These are phyloP conservation scores for Chenopodium formosanum DNA, from an alignment of 148 eudicot species.

Conservation along the genomic window DNA sequence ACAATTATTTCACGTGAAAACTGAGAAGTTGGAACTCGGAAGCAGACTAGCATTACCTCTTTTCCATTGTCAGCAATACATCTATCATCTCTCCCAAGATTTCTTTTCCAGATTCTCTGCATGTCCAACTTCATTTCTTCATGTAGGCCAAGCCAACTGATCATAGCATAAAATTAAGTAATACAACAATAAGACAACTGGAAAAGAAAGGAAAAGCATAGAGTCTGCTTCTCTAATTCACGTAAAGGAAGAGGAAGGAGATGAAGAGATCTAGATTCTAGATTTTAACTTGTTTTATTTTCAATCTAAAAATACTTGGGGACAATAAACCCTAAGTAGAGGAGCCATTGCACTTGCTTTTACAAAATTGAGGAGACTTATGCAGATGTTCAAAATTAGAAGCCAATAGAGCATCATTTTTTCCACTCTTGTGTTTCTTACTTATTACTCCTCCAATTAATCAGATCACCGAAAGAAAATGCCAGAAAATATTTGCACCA, in stretches of 20 bases:
- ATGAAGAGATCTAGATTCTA: background rate
- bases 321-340: background rate
- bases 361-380: background rate
- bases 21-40: constrained; percentile 2
- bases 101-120: constrained; percentile 99
- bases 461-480: background rate
- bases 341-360: background rate
- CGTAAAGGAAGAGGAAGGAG: background rate
- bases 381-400: background rate
- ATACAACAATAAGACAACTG: background rate
- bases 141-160: constrained; percentile 84
- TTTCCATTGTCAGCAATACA: constrained; percentile 95
- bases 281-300: background rate
- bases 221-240: background rate
- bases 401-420: background rate
- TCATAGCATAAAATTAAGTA: constrained; percentile 8
- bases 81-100: constrained; percentile 97
- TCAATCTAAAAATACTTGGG: background rate
- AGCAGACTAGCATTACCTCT: constrained; percentile 54
- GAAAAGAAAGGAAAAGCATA: background rate
- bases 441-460: background rate
- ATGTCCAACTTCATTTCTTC: constrained; percentile 94
- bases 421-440: background rate
- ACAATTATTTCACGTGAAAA: background rate
- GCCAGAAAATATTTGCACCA: background rate